A percentile compares a stretch with the other conserved stretches of the same genome.
These are phyloP conservation scores for Hypoxylon intermedium DNA, from an alignment of 495 filamentous ascomycete genomes.

Conservation along the genomic window DNA sequence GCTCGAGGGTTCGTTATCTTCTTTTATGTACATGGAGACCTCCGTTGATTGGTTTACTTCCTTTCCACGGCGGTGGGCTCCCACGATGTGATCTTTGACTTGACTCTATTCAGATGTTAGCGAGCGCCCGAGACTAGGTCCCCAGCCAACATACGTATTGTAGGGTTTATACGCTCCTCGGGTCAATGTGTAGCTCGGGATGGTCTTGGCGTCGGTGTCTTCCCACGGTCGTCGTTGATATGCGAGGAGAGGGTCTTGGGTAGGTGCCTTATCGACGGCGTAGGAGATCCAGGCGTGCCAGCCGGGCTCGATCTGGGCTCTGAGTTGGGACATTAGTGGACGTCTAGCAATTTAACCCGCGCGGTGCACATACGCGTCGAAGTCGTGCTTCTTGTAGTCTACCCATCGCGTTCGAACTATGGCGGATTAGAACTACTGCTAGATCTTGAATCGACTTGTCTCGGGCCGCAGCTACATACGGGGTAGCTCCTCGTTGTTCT, in stretches of 20 bases:
- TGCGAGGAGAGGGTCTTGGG: constrained; percentile 73
- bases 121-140: not conserved
- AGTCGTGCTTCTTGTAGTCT: constrained; percentile 89
- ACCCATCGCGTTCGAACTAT: constrained; percentile 97
- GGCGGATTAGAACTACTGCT: constrained; percentile 32
- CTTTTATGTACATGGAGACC: constrained; percentile 25
- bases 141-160: constrained; percentile 75
- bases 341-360: constrained; percentile 3
- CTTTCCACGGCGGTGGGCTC: constrained; percentile 50
- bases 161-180: constrained; percentile 89
- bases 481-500: constrained; percentile 94
- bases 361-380: constrained; percentile 70
- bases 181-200: constrained; percentile 73
- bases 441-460: not conserved
- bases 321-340: constrained; percentile 40
- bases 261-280: constrained; percentile 85
- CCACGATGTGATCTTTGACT: constrained; percentile 58
- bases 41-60: constrained; percentile 22
- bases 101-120: constrained; percentile 41
- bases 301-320: constrained; percentile 88
- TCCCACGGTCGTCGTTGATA: constrained; percentile 76
- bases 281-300: constrained; percentile 99
- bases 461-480: constrained; percentile 60
- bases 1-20: not conserved
- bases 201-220: constrained; percentile 64